Conservation (phyloP, 2,329 filamentous ascomycete species). For the Aquanectria penicillioides region DNA sequence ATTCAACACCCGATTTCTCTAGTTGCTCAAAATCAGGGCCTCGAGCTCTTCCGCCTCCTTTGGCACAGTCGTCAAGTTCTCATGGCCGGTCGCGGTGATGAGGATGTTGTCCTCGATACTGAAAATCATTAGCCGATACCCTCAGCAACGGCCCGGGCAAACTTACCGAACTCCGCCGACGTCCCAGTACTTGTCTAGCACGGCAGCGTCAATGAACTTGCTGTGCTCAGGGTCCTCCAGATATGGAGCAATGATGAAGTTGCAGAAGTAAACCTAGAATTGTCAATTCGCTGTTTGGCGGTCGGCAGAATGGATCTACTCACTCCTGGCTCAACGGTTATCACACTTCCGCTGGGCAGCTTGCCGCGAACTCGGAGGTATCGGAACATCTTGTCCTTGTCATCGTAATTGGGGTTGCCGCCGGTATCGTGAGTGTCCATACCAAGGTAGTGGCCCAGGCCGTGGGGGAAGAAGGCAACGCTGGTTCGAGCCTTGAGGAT, state of each 20-base stretch:
- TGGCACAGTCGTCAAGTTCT: conserved; percentile 77
- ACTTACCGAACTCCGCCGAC: conserved; percentile 77
- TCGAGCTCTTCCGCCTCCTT: conserved; percentile 75
- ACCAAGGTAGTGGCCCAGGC: conserved; percentile 88
- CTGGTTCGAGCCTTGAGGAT: conserved; percentile 84
- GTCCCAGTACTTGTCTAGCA: conserved; percentile 83
- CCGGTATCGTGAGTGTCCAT: conserved; percentile 93
- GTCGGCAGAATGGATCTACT: conserved; percentile 43
- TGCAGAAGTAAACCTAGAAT: conserved; percentile 85
- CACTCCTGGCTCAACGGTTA: conserved; percentile 94
- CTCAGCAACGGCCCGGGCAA: background rate
- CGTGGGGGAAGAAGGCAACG: conserved; percentile 91
- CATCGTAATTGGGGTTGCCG: conserved; percentile 79
- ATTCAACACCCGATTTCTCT: background rate
- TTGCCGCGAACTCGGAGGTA: conserved; percentile 84
- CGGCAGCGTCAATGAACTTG: conserved; percentile 78
- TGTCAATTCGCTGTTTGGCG: conserved; percentile 12
- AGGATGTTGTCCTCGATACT: conserved; percentile 77
- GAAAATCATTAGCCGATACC: conserved; percentile 31
- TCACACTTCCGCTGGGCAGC: conserved; percentile 81
- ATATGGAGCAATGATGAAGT: conserved; percentile 86
- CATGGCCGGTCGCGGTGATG: conserved; percentile 73
- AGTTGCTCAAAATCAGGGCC: conserved; percentile 42
- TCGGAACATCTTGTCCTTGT: conserved; percentile 84
- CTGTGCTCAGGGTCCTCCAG: conserved; percentile 76